Evolutionary conservation across 257 asterid genomes (phyloP).

Genomic region (Solanum appendiculatum): DNA sequence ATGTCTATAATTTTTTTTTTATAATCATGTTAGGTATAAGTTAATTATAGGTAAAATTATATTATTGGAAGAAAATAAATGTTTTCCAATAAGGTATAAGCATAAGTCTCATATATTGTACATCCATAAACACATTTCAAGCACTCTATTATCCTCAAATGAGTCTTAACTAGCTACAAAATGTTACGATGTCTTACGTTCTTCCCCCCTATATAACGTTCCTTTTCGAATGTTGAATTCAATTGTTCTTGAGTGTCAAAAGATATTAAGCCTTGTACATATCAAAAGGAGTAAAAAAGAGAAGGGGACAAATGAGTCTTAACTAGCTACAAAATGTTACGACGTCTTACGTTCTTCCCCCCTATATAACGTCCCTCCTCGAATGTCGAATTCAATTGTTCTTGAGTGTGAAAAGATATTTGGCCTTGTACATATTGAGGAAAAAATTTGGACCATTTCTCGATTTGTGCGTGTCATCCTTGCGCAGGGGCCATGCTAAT

Average conservation of each 20-base stretch:
- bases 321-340: neutral
- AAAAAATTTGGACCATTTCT: constrained; percentile 15
- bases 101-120: neutral
- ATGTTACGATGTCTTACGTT: neutral
- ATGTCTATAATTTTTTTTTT: neutral
- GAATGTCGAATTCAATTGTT: neutral
- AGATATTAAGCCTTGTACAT: neutral
- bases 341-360: neutral
- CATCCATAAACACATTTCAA: neutral
- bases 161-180: neutral
- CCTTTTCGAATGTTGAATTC: neutral
- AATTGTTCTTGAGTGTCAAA: neutral
- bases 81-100: neutral
- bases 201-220: neutral
- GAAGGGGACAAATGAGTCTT: neutral
- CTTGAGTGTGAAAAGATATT: neutral
- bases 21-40: neutral
- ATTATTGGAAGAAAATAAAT: neutral
- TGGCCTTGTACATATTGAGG: neutral
- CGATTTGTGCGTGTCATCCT: constrained; percentile 39
- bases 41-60: neutral
- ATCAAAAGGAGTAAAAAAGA: neutral
- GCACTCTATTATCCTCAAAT: neutral
- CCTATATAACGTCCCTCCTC: neutral
- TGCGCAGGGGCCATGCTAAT: constrained; percentile 39